These are phyloP conservation scores for Penstemon barbatus DNA, from an alignment of 257 asterid species.

Conservation along the genomic window DNA sequence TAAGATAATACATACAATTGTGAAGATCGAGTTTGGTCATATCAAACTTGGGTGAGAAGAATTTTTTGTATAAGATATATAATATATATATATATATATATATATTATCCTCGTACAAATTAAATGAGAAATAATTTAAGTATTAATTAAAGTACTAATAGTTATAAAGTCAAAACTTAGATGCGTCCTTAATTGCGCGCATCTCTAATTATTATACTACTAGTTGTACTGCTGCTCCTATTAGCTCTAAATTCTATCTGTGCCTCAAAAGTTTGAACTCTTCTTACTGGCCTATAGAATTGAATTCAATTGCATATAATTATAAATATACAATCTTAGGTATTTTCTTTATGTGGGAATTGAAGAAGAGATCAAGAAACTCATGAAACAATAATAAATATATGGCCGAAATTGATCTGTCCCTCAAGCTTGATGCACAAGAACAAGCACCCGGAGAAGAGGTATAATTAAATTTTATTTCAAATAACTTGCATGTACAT, in stretches of 20 bases:
- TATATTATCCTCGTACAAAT: background rate
- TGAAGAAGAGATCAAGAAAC: slow-evolving; percentile 20
- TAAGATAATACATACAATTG: no score
- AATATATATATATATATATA: no score
- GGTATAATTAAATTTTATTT: background rate
- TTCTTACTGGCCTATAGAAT: slow-evolving; percentile 8
- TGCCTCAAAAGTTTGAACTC: slow-evolving; percentile 40
- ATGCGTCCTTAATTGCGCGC: slow-evolving; percentile 56
- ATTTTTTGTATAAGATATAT: no score
- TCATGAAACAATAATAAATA: slow-evolving; percentile 33
- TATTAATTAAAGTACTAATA: background rate
- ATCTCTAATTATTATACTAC: slow-evolving; percentile 33
- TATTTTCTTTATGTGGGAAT: no score
- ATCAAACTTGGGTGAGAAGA: no score
- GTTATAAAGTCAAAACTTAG: slow-evolving; percentile 66
- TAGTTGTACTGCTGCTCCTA: slow-evolving; percentile 6
- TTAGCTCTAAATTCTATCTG: slow-evolving; percentile 35
- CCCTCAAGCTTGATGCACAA: slow-evolving; percentile 67
- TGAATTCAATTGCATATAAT: background rate
- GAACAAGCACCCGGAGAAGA: slow-evolving; percentile 26
- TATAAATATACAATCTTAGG: no score
- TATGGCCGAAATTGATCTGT: slow-evolving; percentile 53
- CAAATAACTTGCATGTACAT: background rate
- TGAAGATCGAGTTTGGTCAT: no score
- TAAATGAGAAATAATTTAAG: background rate